phyloP scores from a whole-genome alignment of 768 basidiomycete species.

The Gymnopilus junonius region DNA sequence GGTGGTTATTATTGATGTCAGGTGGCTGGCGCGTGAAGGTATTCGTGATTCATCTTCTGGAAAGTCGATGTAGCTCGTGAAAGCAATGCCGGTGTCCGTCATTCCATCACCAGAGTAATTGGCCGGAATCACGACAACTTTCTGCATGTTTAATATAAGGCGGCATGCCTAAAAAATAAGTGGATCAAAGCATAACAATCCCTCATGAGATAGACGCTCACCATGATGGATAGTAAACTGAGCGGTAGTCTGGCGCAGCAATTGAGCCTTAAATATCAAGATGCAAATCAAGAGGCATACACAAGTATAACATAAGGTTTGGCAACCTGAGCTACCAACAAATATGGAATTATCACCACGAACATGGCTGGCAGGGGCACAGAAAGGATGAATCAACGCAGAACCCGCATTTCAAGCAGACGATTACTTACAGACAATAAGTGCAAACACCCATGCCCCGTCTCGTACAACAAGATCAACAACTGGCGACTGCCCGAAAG shows the following conservation, averaged over 20 bases:
- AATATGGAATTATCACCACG: constrained; percentile 19
- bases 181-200: background rate
- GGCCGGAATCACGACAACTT: constrained; percentile 4
- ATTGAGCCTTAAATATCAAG: background rate
- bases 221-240: constrained; percentile 19
- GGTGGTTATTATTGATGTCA: background rate
- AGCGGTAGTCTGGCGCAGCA: constrained; percentile 20
- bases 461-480: constrained; percentile 20
- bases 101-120: background rate
- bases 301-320: constrained; percentile 22
- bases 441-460: constrained; percentile 21
- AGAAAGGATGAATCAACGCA: background rate
- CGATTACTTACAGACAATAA: constrained; percentile 19
- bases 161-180: constrained; percentile 13
- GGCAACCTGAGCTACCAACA: constrained; percentile 15
- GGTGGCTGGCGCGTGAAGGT: background rate
- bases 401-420: background rate
- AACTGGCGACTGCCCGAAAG: constrained; percentile 17
- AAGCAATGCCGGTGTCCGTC: constrained; percentile 12
- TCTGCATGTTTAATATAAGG: constrained; percentile 20
- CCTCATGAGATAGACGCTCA: background rate
- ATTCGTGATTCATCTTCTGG: background rate
- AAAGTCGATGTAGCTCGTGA: constrained; percentile 14
- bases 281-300: constrained; percentile 6
- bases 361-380: constrained; percentile 15